These are phyloP conservation scores for Seiridium cupressi DNA, from an alignment of 2,329 filamentous ascomycete species.

Conservation along the genomic window DNA sequence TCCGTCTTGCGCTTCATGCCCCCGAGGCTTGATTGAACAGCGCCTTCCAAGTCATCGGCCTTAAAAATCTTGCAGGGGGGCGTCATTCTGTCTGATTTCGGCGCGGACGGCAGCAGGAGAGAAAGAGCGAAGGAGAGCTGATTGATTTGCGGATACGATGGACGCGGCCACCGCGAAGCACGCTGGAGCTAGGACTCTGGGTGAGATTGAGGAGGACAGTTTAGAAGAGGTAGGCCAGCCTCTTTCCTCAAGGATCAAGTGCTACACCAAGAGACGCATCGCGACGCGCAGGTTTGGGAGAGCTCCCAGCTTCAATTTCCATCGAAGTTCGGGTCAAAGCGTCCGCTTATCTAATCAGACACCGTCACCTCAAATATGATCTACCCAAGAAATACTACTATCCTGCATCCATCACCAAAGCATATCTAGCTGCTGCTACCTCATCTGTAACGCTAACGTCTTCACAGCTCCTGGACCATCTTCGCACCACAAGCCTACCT, in stretches of 20 bases:
- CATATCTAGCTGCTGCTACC: too few species aligned
- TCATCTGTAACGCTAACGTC: background rate
- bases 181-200: conserved; percentile 48
- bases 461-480: background rate
- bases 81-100: conserved; percentile 41
- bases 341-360: conserved; percentile 26
- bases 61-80: conserved; percentile 56
- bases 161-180: conserved; percentile 35
- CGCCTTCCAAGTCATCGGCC: conserved; percentile 47
- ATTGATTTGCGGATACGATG: conserved; percentile 17
- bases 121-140: too few species aligned
- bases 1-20: conserved; percentile 51
- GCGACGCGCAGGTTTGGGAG: background rate
- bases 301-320: conserved; percentile 1
- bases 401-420: background rate
- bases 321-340: background rate
- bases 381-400: background rate
- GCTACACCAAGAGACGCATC: conserved; percentile 3
- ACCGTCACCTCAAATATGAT: background rate
- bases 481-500: background rate
- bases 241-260: too few species aligned
- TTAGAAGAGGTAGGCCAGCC: conserved; percentile 53
- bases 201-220: conserved; percentile 54
- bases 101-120: background rate
- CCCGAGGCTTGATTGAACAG: conserved; percentile 45